Evolutionary conservation across 2,329 filamentous ascomycete genomes (phyloP).

Genomic region (Tolypocladium cylindrosporum): DNA sequence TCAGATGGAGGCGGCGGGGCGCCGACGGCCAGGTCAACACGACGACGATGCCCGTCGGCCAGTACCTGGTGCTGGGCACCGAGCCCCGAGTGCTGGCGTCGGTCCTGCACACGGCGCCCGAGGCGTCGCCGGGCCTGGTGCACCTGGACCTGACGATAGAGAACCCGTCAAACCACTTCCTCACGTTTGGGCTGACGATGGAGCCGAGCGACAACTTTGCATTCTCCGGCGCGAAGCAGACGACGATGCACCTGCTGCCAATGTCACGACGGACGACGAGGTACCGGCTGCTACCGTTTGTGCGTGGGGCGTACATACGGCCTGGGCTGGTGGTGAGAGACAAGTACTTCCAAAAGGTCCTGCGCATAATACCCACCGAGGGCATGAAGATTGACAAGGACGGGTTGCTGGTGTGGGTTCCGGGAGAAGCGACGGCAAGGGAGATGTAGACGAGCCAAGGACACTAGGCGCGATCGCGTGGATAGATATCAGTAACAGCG

Average conservation of each 20-base stretch:
- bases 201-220: slow-evolving; percentile 88
- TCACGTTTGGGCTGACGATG: slow-evolving; percentile 88
- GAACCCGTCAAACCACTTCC: slow-evolving; percentile 88
- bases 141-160: slow-evolving; percentile 60
- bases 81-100: slow-evolving; percentile 77
- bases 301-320: slow-evolving; percentile 55
- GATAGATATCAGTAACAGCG: background rate
- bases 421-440: slow-evolving; percentile 17
- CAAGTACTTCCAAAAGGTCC: slow-evolving; percentile 84
- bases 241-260: slow-evolving; percentile 71
- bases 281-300: slow-evolving; percentile 64
- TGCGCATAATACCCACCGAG: slow-evolving; percentile 71
- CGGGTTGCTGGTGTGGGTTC: slow-evolving; percentile 53
- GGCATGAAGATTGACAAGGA: slow-evolving; percentile 58
- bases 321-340: slow-evolving; percentile 73
- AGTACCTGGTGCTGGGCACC: slow-evolving; percentile 67
- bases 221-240: slow-evolving; percentile 80
- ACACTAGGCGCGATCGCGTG: background rate
- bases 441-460: slow-evolving; percentile 4
- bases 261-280: slow-evolving; percentile 64
- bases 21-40: slow-evolving; percentile 36
- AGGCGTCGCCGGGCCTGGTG: slow-evolving; percentile 23
- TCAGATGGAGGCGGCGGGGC: slow-evolving; percentile 62
- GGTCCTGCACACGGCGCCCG: slow-evolving; percentile 31
- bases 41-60: slow-evolving; percentile 65